A percentile compares a stretch with the other conserved stretches of the same genome.
Conservation (phyloP, 768 basidiomycete species). For the Mycena leptocephala region DNA sequence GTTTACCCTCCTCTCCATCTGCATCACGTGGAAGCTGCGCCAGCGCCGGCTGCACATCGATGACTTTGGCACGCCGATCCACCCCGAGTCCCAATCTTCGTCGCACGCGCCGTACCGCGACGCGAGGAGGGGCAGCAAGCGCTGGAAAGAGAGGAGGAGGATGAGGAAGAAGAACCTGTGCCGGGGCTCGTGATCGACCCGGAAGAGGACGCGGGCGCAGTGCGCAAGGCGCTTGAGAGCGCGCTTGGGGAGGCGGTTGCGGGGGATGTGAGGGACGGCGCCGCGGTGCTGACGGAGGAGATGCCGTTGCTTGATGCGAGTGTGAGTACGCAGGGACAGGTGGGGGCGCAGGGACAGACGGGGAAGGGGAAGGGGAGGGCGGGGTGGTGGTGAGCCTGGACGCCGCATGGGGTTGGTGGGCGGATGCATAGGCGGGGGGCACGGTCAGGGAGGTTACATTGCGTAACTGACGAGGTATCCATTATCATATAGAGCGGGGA, state of each 20-base stretch:
- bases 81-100: no score
- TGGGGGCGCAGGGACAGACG: background rate
- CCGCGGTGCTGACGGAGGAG: conserved; percentile 16
- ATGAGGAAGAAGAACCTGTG: conserved; percentile 33
- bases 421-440: no score
- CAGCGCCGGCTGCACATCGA: conserved; percentile 85
- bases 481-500: no score
- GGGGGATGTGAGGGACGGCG: conserved; percentile 40
- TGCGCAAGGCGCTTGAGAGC: conserved; percentile 38
- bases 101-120: no score
- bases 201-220: conserved; percentile 38
- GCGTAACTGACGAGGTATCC: no score
- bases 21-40: conserved; percentile 87
- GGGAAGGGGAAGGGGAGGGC: conserved; percentile 26
- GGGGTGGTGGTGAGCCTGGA: conserved; percentile 28
- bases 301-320: conserved; percentile 31
- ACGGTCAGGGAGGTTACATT: no score
- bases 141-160: background rate
- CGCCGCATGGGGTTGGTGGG: no score
- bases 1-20: conserved; percentile 86
- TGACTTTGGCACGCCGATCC: conserved; percentile 90
- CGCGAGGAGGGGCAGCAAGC: background rate
- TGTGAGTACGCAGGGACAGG: no score
- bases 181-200: conserved; percentile 40
- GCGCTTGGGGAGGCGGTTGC: conserved; percentile 41